phyloP scores from a whole-genome alignment of 192 early-diverging fungal genomes.

The Entophlyctis luteolus region DNA sequence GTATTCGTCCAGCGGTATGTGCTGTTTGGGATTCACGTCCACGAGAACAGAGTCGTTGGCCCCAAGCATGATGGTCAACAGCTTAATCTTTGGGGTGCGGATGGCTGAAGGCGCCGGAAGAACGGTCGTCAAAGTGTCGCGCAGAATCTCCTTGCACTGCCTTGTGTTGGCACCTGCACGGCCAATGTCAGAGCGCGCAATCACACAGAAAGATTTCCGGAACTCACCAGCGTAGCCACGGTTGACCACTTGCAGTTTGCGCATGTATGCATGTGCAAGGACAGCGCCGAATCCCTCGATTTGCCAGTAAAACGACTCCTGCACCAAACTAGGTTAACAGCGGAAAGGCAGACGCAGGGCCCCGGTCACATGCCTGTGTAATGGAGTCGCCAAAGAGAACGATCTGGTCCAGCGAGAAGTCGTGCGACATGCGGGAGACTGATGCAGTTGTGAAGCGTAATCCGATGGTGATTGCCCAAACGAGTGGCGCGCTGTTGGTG shows the following conservation, averaged over 20 bases:
- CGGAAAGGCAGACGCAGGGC: too few species aligned
- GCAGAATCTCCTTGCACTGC: slow-evolving; percentile 51
- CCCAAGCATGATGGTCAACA: slow-evolving; percentile 76
- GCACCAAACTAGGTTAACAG: neutral
- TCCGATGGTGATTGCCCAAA: too few species aligned
- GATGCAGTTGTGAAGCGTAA: too few species aligned
- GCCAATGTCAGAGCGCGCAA: neutral
- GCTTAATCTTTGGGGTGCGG: slow-evolving; percentile 37
- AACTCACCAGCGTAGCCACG: slow-evolving; percentile 70
- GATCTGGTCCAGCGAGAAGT: slow-evolving; percentile 16
- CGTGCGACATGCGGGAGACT: too few species aligned
- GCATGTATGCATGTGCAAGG: slow-evolving; percentile 55
- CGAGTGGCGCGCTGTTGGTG: too few species aligned
- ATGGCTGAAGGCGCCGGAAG: neutral
- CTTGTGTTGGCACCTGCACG: slow-evolving; percentile 66
- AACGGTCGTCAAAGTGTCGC: slow-evolving; percentile 48
- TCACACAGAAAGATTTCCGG: neutral
- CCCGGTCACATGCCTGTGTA: slow-evolving; percentile 25
- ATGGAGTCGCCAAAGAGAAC: slow-evolving; percentile 39
- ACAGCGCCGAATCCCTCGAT: slow-evolving; percentile 47
- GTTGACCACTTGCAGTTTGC: slow-evolving; percentile 72
- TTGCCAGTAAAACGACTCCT: slow-evolving; percentile 17
- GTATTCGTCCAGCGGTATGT: slow-evolving; percentile 61
- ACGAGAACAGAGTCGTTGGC: slow-evolving; percentile 71
- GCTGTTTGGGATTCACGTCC: slow-evolving; percentile 45